phyloP scores from a whole-genome alignment of 2,329 filamentous ascomycete species.

The Venturia nashicola region DNA sequence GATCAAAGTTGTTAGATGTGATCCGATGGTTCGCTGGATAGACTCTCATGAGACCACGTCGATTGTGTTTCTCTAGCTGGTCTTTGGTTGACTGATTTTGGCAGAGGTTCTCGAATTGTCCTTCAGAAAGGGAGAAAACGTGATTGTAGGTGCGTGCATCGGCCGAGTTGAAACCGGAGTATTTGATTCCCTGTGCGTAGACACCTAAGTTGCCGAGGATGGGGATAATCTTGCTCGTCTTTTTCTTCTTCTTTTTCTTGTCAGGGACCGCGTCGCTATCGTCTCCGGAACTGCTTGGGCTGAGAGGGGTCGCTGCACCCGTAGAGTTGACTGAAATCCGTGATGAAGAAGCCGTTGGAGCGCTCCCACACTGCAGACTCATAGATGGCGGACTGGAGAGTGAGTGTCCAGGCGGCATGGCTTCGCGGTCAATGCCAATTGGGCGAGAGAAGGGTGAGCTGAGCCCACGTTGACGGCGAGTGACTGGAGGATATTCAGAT shows the following conservation, averaged over 20 bases:
- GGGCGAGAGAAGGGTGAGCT: slow-evolving; percentile 65
- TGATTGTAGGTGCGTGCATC: slow-evolving; percentile 86
- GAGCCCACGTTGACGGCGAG: slow-evolving; percentile 49
- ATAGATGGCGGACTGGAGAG: slow-evolving; percentile 41
- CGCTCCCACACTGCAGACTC: slow-evolving; percentile 31
- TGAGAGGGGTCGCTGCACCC: slow-evolving; percentile 41
- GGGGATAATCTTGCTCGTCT: slow-evolving; percentile 72
- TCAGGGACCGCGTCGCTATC: slow-evolving; percentile 62
- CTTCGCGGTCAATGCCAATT: slow-evolving; percentile 44
- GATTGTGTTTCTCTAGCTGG: slow-evolving; percentile 78
- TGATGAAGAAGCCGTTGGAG: slow-evolving; percentile 30
- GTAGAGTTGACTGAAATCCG: slow-evolving; percentile 39
- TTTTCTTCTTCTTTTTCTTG: slow-evolving; percentile 43
- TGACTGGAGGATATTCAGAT: slow-evolving; percentile 18
- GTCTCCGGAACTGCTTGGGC: slow-evolving; percentile 51
- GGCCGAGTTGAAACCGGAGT: slow-evolving; percentile 61
- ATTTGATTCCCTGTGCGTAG: slow-evolving; percentile 67
- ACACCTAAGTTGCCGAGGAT: slow-evolving; percentile 78
- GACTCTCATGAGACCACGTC: slow-evolving; percentile 81
- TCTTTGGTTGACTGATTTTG: slow-evolving; percentile 64
- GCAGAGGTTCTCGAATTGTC: slow-evolving; percentile 71
- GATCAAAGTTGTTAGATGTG: slow-evolving; percentile 87
- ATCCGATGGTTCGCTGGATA: slow-evolving; percentile 78
- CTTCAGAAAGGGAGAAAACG: slow-evolving; percentile 89
- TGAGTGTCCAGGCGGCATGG: slow-evolving; percentile 35